Percentiles rank a stretch among this genome's conserved stretches.
These are phyloP conservation scores for Candida chauliodis DNA, from an alignment of 805 yeast species.

Conservation along the genomic window DNA sequence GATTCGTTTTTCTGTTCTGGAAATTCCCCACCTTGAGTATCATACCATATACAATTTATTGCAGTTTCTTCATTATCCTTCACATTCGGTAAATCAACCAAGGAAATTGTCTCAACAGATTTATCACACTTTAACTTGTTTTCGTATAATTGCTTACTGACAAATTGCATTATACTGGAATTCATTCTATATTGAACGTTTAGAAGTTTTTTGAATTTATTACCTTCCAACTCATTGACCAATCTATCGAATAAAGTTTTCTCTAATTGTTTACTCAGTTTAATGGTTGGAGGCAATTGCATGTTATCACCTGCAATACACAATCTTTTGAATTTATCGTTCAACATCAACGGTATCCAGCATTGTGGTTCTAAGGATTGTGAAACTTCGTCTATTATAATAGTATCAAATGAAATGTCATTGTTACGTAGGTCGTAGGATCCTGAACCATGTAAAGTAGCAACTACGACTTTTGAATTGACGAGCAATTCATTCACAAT, in stretches of 20 bases:
- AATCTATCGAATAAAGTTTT: conserved; percentile 80
- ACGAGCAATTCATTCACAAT: conserved; percentile 55
- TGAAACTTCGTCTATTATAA: conserved; percentile 93
- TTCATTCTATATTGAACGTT: conserved; percentile 89
- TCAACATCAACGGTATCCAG: conserved; percentile 85
- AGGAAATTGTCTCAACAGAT: conserved; percentile 48
- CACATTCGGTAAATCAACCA: conserved; percentile 50
- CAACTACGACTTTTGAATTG: conserved; percentile 64
- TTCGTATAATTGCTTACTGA: conserved; percentile 64
- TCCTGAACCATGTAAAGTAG: conserved; percentile 89
- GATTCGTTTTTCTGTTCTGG: conserved; percentile 47
- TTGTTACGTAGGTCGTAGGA: conserved; percentile 51
- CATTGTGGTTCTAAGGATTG: conserved; percentile 94
- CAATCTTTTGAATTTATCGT: conserved; percentile 51
- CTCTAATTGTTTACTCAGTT: conserved; percentile 47
- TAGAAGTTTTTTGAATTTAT: conserved; percentile 53
- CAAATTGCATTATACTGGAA: conserved; percentile 68
- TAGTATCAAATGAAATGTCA: conserved; percentile 59
- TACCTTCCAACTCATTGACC: conserved; percentile 40
- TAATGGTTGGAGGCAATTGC: conserved; percentile 89
- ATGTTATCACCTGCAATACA: conserved; percentile 90
- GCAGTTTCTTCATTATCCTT: conserved; percentile 52
- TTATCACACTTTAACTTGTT: conserved; percentile 60
- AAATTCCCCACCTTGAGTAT: conserved; percentile 87
- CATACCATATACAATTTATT: conserved; percentile 71